phyloP scores from a whole-genome alignment of 768 basidiomycete species.

The Mycena epipterygia region DNA sequence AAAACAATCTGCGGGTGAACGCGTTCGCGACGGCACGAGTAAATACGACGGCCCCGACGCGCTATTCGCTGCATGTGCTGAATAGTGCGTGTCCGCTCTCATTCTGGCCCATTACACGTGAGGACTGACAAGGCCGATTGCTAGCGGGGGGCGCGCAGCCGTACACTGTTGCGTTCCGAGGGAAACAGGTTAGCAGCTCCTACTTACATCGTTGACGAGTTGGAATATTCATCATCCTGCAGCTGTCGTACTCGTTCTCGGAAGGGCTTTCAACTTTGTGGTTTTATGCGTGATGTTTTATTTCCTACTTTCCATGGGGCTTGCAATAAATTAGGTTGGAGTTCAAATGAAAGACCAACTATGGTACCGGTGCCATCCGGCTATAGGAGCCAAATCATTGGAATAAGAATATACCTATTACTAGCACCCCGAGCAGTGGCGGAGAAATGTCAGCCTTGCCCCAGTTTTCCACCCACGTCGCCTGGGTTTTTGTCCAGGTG shows the following conservation, averaged over 20 bases:
- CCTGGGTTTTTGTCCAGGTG: too few species aligned
- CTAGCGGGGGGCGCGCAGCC: not conserved
- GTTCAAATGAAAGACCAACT: not conserved
- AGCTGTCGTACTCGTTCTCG: conserved; percentile 18
- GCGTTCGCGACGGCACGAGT: conserved; percentile 1
- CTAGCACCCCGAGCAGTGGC: too few species aligned
- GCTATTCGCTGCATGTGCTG: conserved; percentile 20
- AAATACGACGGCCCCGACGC: not conserved
- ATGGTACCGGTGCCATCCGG: too few species aligned
- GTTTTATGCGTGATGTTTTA: conserved; percentile 1
- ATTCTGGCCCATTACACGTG: too few species aligned
- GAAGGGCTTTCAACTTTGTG: not conserved
- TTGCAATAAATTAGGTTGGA: not conserved
- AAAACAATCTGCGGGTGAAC: conserved; percentile 1
- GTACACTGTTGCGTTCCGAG: not conserved
- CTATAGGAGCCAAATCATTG: too few species aligned
- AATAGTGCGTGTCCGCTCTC: not conserved
- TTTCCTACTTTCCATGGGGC: not conserved
- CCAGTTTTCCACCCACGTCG: too few species aligned
- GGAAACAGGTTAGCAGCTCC: conserved; percentile 1
- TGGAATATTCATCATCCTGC: not conserved
- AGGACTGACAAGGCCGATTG: not conserved
- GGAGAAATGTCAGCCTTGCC: too few species aligned
- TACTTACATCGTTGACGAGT: not conserved
- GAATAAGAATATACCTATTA: too few species aligned